Conservation (phyloP, 306 rosid genomes). For the Morella rubra region DNA sequence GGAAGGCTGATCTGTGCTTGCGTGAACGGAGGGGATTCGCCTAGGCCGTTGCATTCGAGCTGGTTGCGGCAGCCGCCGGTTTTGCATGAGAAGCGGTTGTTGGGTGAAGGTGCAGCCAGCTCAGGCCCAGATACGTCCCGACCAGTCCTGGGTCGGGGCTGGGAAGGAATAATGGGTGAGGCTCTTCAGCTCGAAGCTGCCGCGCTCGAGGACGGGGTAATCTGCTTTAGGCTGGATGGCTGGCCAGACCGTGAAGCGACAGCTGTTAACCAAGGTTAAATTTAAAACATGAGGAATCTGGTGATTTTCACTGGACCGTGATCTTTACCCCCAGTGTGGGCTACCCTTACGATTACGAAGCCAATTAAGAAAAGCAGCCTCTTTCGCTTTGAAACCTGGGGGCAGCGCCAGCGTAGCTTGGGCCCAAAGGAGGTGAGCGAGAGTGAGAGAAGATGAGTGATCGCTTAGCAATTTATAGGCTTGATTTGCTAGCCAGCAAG, state of each 20-base stretch:
- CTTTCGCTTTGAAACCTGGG: conserved; percentile 28
- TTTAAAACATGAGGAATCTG: no score
- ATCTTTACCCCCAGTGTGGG: no score
- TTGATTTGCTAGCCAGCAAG: no score
- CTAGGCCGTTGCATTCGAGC: conserved; percentile 68
- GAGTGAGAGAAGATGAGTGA: background rate
- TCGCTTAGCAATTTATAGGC: conserved; percentile 28
- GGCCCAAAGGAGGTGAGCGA: background rate
- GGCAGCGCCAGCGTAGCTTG: conserved; percentile 10
- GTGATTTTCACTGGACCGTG: no score
- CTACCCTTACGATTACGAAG: no score
- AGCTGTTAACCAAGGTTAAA: conserved; percentile 86
- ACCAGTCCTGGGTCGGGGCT: conserved; percentile 69
- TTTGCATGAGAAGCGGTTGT: conserved; percentile 49
- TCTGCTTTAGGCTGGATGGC: conserved; percentile 87
- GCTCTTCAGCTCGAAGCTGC: conserved; percentile 63
- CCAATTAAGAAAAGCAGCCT: no score
- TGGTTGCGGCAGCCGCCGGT: conserved; percentile 89
- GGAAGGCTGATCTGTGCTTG: conserved; percentile 64
- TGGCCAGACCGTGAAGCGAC: conserved; percentile 89
- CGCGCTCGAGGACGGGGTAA: conserved; percentile 57
- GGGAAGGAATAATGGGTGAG: conserved; percentile 75
- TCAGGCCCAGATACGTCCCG: conserved; percentile 93
- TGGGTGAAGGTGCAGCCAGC: conserved; percentile 53
- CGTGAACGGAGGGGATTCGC: conserved; percentile 59